Evolutionary conservation across 1,284 basidiomycete species (phyloP).

Genomic region (Ceratobasidium papillatum): DNA sequence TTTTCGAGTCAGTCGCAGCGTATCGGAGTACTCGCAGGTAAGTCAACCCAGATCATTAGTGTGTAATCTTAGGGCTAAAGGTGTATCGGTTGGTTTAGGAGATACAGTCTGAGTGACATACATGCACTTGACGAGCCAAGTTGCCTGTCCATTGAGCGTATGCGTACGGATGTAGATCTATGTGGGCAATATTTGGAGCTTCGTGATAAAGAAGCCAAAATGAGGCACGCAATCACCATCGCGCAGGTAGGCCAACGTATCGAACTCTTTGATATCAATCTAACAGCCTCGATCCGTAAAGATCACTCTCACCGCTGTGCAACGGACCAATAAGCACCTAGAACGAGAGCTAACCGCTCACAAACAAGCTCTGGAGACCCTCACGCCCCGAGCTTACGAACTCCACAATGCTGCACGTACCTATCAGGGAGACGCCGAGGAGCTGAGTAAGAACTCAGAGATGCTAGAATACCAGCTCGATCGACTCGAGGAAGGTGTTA

Average conservation of each 20-base stretch:
- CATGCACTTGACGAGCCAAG: slow-evolving; percentile 23
- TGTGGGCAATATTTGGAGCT: slow-evolving; percentile 41
- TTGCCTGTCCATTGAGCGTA: slow-evolving; percentile 18
- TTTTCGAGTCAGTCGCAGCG: background rate
- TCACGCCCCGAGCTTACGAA: slow-evolving; percentile 33
- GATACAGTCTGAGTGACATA: slow-evolving; percentile 40
- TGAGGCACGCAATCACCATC: slow-evolving; percentile 41
- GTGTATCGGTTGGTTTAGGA: slow-evolving; percentile 3
- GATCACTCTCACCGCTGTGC: slow-evolving; percentile 38
- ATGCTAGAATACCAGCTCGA: slow-evolving; percentile 44
- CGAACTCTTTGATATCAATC: background rate
- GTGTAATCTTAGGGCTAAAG: background rate
- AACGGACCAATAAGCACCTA: slow-evolving; percentile 41
- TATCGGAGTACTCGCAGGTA: slow-evolving; percentile 13
- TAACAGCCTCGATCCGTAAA: background rate
- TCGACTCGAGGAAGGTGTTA: slow-evolving; percentile 40
- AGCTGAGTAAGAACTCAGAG: slow-evolving; percentile 37
- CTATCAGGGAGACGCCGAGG: slow-evolving; percentile 33
- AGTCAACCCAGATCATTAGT: background rate
- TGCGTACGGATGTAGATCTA: slow-evolving; percentile 43
- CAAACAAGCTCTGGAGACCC: slow-evolving; percentile 40
- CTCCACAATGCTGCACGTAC: slow-evolving; percentile 36
- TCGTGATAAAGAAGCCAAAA: slow-evolving; percentile 41
- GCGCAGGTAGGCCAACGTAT: slow-evolving; percentile 31
- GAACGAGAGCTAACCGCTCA: slow-evolving; percentile 37